These are phyloP conservation scores for Striga asiatica DNA, from an alignment of 257 asterid genomes.

Conservation along the genomic window DNA sequence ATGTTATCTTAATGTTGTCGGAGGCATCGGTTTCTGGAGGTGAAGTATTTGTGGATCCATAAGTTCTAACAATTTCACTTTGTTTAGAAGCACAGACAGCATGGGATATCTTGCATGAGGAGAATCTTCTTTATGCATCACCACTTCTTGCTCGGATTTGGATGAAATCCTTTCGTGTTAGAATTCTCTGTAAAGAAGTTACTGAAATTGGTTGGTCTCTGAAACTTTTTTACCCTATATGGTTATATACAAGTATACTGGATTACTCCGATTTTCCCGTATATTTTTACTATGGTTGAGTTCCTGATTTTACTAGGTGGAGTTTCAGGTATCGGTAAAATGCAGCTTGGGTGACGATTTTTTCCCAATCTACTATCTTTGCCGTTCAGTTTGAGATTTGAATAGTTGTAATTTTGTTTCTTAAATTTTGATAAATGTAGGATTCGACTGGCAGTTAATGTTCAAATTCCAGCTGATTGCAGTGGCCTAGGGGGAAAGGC, in stretches of 20 bases:
- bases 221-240: neutral
- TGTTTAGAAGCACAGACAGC: slow-evolving; percentile 77
- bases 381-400: slow-evolving; percentile 4
- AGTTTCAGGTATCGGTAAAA: slow-evolving; percentile 94
- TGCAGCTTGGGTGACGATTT: slow-evolving; percentile 79
- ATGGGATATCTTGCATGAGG: slow-evolving; percentile 89
- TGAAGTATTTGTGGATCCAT: neutral
- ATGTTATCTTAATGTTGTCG: too few relatives aligned
- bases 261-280: neutral
- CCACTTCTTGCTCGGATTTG: slow-evolving; percentile 76
- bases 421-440: slow-evolving; percentile 27
- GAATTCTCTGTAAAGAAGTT: slow-evolving; percentile 80
- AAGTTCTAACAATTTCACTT: neutral
- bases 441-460: slow-evolving; percentile 87
- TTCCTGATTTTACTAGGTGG: slow-evolving; percentile 57
- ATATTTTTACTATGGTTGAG: slow-evolving; percentile 9
- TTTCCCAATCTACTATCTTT: slow-evolving; percentile 1
- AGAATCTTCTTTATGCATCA: slow-evolving; percentile 53
- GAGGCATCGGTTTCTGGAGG: neutral
- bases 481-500: slow-evolving; percentile 97
- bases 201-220: slow-evolving; percentile 78
- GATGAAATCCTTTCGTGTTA: slow-evolving; percentile 85
- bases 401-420: slow-evolving; percentile 2
- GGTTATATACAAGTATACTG: neutral
- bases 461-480: slow-evolving; percentile 70